A percentile compares a stretch with the other conserved stretches of the same genome.
Evolutionary conservation across 371 early-diverging fungal species (phyloP).

Genomic region (Fennellomyces sp.): DNA sequence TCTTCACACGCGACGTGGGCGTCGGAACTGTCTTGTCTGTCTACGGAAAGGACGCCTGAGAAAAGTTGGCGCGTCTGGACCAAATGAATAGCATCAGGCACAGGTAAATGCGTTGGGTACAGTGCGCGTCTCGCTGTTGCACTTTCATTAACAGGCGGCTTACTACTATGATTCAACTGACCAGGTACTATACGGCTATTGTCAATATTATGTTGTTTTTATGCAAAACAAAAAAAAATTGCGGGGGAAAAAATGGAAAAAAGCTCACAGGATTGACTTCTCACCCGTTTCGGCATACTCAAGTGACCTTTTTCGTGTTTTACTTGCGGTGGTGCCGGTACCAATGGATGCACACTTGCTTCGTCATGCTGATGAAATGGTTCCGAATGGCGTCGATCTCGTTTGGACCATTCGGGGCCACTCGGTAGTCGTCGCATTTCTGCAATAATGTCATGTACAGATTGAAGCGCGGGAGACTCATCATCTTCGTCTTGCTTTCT

Average conservation of each 20-base stretch:
- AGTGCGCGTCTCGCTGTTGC: constrained; percentile 16
- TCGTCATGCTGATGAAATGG: constrained; percentile 12
- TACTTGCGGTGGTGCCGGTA: background rate
- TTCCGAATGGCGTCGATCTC: constrained; percentile 32
- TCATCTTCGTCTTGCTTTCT: constrained; percentile 9
- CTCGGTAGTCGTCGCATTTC: constrained; percentile 29
- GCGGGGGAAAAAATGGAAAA: background rate
- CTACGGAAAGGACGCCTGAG: constrained; percentile 33
- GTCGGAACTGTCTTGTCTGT: constrained; percentile 49
- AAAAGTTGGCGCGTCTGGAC: constrained; percentile 26
- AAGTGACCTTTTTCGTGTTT: constrained; percentile 3
- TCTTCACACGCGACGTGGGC: constrained; percentile 67
- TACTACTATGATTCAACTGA: background rate
- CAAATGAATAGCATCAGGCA: constrained; percentile 24
- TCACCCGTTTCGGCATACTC: background rate
- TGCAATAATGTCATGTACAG: constrained; percentile 42
- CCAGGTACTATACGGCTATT: background rate
- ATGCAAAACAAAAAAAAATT: background rate
- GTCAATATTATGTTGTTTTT: background rate
- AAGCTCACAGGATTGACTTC: constrained; percentile 4
- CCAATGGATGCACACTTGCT: background rate
- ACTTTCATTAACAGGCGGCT: background rate
- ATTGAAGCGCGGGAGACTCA: constrained; percentile 37
- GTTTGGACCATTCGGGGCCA: background rate
- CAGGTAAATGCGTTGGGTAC: constrained; percentile 27